Conservation (phyloP, 1,284 basidiomycete genomes). For the Hortiboletus rubellus region DNA sequence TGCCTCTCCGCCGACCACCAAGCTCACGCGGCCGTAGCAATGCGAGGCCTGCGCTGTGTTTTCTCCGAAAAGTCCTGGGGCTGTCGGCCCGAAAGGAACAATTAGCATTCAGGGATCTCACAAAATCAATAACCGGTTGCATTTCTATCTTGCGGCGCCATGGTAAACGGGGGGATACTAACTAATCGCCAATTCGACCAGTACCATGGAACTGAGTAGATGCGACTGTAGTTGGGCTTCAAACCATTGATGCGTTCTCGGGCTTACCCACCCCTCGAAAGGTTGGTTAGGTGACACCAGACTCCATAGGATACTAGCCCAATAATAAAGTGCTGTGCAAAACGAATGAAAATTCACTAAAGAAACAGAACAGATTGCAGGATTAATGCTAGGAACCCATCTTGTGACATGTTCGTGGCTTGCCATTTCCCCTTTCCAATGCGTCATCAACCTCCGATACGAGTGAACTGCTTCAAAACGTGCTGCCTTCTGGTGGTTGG, state of each 20-base stretch:
- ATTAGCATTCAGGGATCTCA: background rate
- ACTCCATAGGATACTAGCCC: background rate
- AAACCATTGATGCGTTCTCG: background rate
- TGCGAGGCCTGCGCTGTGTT: no score
- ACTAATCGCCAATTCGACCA: background rate
- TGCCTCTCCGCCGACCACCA: no score
- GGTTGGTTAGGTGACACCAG: background rate
- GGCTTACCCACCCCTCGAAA: background rate
- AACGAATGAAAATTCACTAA: slow-evolving; percentile 18
- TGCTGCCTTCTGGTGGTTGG: slow-evolving; percentile 89
- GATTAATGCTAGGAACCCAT: slow-evolving; percentile 22
- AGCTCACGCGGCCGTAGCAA: no score
- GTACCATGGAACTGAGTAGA: background rate
- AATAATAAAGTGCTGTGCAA: slow-evolving; percentile 3
- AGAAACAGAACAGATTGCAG: slow-evolving; percentile 19
- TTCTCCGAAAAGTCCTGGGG: no score
- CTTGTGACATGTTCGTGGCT: slow-evolving; percentile 14
- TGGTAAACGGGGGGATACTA: background rate
- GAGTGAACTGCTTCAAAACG: slow-evolving; percentile 45
- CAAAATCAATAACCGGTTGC: background rate
- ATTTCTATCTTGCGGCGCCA: background rate
- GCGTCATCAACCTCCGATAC: background rate
- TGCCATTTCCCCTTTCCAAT: slow-evolving; percentile 12
- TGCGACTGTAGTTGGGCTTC: background rate
- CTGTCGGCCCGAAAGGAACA: background rate